A percentile compares a stretch with the other conserved stretches of the same genome.
phyloP scores from a whole-genome alignment of 2,329 filamentous ascomycete species.

The Exutisphaerella laricina region DNA sequence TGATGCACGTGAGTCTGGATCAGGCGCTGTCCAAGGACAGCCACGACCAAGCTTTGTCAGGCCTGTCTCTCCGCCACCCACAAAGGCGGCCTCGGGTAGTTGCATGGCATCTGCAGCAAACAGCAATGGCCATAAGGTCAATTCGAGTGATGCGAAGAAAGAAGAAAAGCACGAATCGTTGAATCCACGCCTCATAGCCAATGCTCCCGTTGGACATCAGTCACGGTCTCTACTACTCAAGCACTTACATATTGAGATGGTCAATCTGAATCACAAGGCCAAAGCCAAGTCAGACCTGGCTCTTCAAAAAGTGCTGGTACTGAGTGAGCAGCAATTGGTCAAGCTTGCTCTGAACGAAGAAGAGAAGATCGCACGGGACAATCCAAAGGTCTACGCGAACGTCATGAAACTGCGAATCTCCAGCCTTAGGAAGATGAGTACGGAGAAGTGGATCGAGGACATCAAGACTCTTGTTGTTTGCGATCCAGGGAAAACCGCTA shows the following conservation, averaged over 20 bases:
- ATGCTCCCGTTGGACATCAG: slow-evolving; percentile 39
- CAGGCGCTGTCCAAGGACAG: neutral
- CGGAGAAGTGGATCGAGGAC: slow-evolving; percentile 59
- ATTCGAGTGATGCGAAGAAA: slow-evolving; percentile 3
- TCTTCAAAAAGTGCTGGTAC: slow-evolving; percentile 48
- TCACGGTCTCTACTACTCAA: slow-evolving; percentile 43
- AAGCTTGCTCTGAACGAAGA: slow-evolving; percentile 70
- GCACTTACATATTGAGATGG: slow-evolving; percentile 59
- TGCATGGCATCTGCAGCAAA: slow-evolving; percentile 12
- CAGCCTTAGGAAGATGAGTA: slow-evolving; percentile 67
- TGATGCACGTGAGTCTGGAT: slow-evolving; percentile 4
- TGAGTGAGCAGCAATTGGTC: slow-evolving; percentile 63
- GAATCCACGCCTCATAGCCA: slow-evolving; percentile 61
- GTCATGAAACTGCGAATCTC: slow-evolving; percentile 76
- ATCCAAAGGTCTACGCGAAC: slow-evolving; percentile 69
- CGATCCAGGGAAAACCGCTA: slow-evolving; percentile 24
- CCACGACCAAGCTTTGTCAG: slow-evolving; percentile 18
- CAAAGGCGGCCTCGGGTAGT: slow-evolving; percentile 3
- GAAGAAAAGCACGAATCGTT: slow-evolving; percentile 37
- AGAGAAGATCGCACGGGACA: slow-evolving; percentile 63
- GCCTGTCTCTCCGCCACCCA: slow-evolving; percentile 22
- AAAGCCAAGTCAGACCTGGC: slow-evolving; percentile 14
- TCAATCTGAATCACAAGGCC: slow-evolving; percentile 55
- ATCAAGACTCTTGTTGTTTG: slow-evolving; percentile 21
- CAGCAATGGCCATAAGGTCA: slow-evolving; percentile 4